phyloP scores from a whole-genome alignment of 129 eudicot genomes.

The Tagetes patula region DNA sequence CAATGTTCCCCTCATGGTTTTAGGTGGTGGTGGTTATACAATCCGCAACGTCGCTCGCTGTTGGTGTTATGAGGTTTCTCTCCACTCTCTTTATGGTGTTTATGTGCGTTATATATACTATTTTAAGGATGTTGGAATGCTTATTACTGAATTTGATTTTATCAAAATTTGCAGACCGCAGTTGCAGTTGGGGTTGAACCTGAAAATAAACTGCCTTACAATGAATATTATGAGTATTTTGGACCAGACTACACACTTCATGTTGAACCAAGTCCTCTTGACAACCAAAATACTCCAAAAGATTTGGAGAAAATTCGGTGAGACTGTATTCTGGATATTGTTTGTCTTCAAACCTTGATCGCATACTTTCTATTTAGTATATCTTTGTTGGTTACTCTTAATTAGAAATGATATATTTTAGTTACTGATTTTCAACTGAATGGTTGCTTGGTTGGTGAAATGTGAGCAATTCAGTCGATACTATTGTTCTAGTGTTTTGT shows the following conservation, averaged over 20 bases:
- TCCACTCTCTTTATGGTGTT: conserved; percentile 10
- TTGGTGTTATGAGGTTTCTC: conserved; percentile 94
- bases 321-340: conserved; percentile 8
- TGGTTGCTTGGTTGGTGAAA: conserved; percentile 17
- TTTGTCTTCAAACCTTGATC: conserved; percentile 4
- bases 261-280: conserved; percentile 63
- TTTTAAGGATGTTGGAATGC: conserved; percentile 9
- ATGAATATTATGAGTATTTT: conserved; percentile 82
- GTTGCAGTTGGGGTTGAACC: conserved; percentile 99
- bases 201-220: conserved; percentile 79
- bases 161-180: conserved; percentile 64
- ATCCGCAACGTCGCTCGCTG: conserved; percentile 89
- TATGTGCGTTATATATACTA: background rate
- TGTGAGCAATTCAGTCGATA: background rate
- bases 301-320: conserved; percentile 85
- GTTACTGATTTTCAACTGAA: background rate
- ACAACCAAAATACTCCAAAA: conserved; percentile 64
- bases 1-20: conserved; percentile 86
- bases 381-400: background rate
- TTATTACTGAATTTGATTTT: background rate
- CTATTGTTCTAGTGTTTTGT: background rate
- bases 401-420: conserved; percentile 2
- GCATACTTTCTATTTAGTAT: background rate
- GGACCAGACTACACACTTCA: conserved; percentile 94
- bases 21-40: conserved; percentile 94